Base-by-base conservation (phyloP, 1,139 yeast species). In the Nakaseomyces kungkrabaensis region DNA sequence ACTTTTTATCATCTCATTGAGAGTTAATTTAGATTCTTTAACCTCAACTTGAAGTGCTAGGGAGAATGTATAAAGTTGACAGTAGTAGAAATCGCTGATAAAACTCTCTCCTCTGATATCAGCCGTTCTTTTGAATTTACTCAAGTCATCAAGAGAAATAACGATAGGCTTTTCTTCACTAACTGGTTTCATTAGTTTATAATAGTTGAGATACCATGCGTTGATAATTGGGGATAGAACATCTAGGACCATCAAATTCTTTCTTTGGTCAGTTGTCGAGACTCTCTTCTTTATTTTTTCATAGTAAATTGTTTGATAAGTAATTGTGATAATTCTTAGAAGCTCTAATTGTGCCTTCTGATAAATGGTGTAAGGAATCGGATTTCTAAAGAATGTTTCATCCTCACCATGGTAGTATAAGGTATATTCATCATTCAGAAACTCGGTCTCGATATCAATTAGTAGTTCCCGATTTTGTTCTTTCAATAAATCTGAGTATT, bases 311-410 rank as follows among this genome's bases (percentile, higher is more conserved):
- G 92, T 81, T 60, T 88, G 95, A 65, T 87, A 89, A 33, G 95
- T 94, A 48, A 89, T 71, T 0, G 92, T 79, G 72, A 85, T 79
- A 53, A 89, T 85, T 63, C 85, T 87, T 43, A 88, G 68, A 45
- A 89, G 69, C 59, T 86, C 96, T 40, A 89, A 73, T 56, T 84
- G 85, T 1, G 96, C 96, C 60, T 77, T 76, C 61, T 88, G 95
- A 25, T 73, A 70, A n/a, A 68, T 66, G 0, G 88, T 76, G 57
- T 87, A 85, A 31, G 50, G 51, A 27, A 50, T 48, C 4, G 47
- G 48, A 7, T 42, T 33, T 17, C 34, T 41, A 9, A 41, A 41
- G 13, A 41, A 41, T 5, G 48, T 33, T 32, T 52, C 54, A 29
- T 53, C 55, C 29, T 51, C 53, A 3, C 47, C 47, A 24, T 53